Evolutionary conservation across 768 basidiomycete species (phyloP), one percentile per base, ranked within the genome.

Genomic region (Hypholoma fasciculare): DNA sequence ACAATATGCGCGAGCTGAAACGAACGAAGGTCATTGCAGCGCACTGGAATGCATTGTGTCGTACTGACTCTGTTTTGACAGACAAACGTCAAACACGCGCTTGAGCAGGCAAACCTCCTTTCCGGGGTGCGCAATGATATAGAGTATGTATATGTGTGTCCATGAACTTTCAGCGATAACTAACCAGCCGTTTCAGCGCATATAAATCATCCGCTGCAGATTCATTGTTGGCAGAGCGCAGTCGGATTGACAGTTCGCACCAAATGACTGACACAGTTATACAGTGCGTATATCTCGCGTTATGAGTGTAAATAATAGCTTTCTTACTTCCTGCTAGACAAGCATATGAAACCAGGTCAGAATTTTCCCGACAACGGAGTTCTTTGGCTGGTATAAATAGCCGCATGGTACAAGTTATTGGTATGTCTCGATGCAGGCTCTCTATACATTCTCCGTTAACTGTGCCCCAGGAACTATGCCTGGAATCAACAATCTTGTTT

Each of bases 291-390:
- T 23, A 14, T 19, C 52, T 30, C 26, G 9, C 49, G 19, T 34
- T 43, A 43, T 39, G 23, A 54, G 19, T 50, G 56, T 54, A 52
- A 26, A 43, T 51, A 37, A 47, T 58, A 49, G 43, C 34, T 36
- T 12, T n/a, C 6, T 3, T 23, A 19, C 44, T 27, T 38, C 52
- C 54, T 59, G 23, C 14, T 69, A 98, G 95, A 44, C 97, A 98
- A 85, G 97, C 96, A 27, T 96, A 98, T 68, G 97, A 94, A 68
- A 98, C 96, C 3, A 88, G 97, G 30, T 85, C 92, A 19, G 96
- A 98, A 73, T 98, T 99, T 73, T 76, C 83, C 26, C 83, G 86
- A 46, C 97, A 99, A 72, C 80, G 94, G 34, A 71, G 80, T 11
- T 85, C 89, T 19, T 74, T 99, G 40, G 75, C 84, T 8, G 81